Evolutionary conservation across 2,329 filamentous ascomycete species (phyloP).

Genomic region (Epichloe gansuensis): DNA sequence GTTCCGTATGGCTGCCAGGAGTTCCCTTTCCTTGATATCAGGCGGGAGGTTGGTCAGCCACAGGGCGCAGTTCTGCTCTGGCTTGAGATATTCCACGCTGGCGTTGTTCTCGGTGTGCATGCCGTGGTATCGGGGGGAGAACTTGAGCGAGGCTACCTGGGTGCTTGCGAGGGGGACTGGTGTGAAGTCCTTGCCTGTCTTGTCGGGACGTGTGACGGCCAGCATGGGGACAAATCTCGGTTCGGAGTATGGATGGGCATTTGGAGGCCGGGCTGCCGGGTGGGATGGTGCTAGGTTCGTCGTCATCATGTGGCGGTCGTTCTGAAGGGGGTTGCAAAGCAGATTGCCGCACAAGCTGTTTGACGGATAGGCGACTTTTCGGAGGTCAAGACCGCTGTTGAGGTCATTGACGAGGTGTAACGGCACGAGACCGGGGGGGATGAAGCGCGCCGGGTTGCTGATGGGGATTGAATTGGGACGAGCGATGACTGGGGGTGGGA

Average conservation of each 20-base stretch:
- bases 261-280: not conserved
- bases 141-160: conserved; percentile 7
- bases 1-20: conserved; percentile 30
- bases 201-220: conserved; percentile 10
- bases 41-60: conserved; percentile 40
- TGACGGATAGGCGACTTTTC: not conserved
- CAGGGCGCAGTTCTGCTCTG: conserved; percentile 33
- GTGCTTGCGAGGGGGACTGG: conserved; percentile 2
- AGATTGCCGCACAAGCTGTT: not conserved
- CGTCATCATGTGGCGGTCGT: too few relatives aligned
- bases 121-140: conserved; percentile 24
- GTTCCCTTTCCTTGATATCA: conserved; percentile 26
- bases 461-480: conserved; percentile 3
- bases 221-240: conserved; percentile 13
- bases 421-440: not conserved
- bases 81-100: conserved; percentile 17
- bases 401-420: not conserved
- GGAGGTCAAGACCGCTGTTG: not conserved
- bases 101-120: conserved; percentile 24
- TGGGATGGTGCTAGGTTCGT: not conserved
- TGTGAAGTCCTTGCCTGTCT: conserved; percentile 5
- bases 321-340: too few relatives aligned
- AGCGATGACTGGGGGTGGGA: not conserved
- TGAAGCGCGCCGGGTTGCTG: not conserved
- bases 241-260: not conserved